Evolutionary conservation across 2,329 filamentous ascomycete species (phyloP), one percentile per base, ranked within the genome.

Genomic region (Dendrostoma leiphaemia): DNA sequence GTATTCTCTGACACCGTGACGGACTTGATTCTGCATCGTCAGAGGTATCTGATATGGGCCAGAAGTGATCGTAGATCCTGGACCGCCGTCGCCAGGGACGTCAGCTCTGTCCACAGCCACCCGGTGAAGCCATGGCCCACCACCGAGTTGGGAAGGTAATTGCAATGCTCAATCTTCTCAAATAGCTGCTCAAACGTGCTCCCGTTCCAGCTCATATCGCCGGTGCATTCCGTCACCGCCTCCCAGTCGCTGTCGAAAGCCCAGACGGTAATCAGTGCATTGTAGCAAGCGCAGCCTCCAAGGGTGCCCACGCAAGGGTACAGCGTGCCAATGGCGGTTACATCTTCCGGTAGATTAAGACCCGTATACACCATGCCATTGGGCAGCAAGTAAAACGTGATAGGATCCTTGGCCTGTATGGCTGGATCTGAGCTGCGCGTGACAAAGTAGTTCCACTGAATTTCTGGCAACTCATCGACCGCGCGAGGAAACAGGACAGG

Each of bases 391-490:
- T 83, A 86, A 1, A 78, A 78, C 44, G 81, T 79, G 71, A 87
- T 86, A 61, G 70, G 78, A 64, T 87, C 82, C 48, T 73, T 71
- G 21, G 76, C 72, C 59, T 83, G 79, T 34, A 78, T 73, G 21
- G 68, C 65, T 41, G 80, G 69, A 57, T 85, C 75, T 8, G 74
- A 71, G 62, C 85, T 86, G 65, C 86, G 83, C 43, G 76, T 75
- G n/a, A 85, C 80, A 59, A 80, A 87, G 68, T 81, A 86, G 65
- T 84, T 79, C 84, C 84, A 88, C 43, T 74, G 70, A 60, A 84
- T 74, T 17, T 75, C 73, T 23, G 73, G 72, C 56, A 85, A 79
- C 5, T 57, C 51, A 61, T 85, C 80, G 10, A 79, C 82, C 2
- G 78, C 74, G 19, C 75, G 80, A 76, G 6, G 83, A 82, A 5